Base-by-base conservation (phyloP, 169 alveolate species). In the Cryptosporidium xiaoi region DNA sequence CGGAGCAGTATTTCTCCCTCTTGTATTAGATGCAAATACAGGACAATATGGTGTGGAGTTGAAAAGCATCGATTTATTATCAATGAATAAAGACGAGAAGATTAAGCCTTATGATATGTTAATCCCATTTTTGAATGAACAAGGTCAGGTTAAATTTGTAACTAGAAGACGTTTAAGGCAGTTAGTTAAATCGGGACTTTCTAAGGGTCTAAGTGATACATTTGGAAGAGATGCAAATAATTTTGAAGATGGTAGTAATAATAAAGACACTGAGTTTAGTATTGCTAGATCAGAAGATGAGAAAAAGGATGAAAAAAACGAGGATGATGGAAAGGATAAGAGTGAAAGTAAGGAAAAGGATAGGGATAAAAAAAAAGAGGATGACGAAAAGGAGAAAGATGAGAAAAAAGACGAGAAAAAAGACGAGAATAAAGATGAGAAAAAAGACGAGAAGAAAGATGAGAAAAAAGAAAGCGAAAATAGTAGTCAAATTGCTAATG, bases 21-120 rank as follows among this genome's bases (percentile, higher is more conserved):
- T 77, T 8, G 87, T 77, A 3, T 50, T 77, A 53, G 87, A 77
- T 15, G 87, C 87, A 16, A 77, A 56, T 31, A 77, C 77, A 8
- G 87, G 87, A 5, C 87, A 77, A 48, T 77, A 77, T 62, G 87
- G 87, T 20, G 71, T 77, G 18, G 87, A 77, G 29, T 40, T 77
- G 36, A 77, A 77, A 33, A 77, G 77, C 3, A 18, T 77, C 77
- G 87, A 77, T 46, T 60, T 77, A 40, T 64, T 77, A 27, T 56
- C 64, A 12, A 77, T 56, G 6, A 71, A 71, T 20, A 48, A 58
- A 60, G 77, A 62, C 2, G 87, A 77, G 29, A 77, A 77, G 18
- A 62, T 77, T 31, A 77, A 77, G n/a, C 87, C 87, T 7, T 77
- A 58, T 36, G 87, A 77, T 24, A 77, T 77, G 87, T 8, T 77